Evolutionary conservation across 305 asterid species (phyloP).

Genomic region (Fraxinus angustifolia): DNA sequence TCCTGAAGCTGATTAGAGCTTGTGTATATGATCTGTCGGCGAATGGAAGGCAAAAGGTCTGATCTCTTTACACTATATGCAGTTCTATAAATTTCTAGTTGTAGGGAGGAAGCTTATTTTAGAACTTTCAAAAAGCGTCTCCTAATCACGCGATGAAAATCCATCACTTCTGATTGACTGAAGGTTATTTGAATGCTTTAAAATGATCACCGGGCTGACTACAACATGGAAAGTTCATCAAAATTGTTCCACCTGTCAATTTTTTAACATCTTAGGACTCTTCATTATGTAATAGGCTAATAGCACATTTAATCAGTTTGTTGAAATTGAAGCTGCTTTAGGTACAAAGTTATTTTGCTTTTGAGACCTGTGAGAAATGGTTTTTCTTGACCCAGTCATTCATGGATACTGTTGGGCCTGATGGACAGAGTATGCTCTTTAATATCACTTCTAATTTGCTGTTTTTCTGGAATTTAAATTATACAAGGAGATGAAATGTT

Average conservation of each 20-base stretch:
- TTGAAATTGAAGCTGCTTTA: background rate
- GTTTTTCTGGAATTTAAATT: background rate
- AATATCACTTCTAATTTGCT: background rate
- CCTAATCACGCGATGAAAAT: background rate
- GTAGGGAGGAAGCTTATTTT: background rate
- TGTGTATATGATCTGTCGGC: background rate
- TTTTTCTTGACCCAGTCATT: slow-evolving; percentile 41
- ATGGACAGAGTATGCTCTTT: slow-evolving; percentile 58
- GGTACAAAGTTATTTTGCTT: background rate
- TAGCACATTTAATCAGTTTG: background rate
- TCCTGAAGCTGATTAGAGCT: background rate
- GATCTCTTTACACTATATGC: background rate
- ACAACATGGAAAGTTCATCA: background rate
- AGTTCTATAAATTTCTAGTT: background rate
- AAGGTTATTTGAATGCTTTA: background rate
- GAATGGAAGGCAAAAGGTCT: background rate
- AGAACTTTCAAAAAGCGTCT: background rate
- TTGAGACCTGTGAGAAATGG: slow-evolving; percentile 5
- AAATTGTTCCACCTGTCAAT: background rate
- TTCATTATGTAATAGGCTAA: background rate
- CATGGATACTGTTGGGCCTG: slow-evolving; percentile 23
- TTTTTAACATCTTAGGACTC: background rate
- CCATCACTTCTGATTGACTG: background rate
- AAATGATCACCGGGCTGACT: background rate
- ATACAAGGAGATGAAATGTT: slow-evolving; percentile 1